Percentiles rank a stretch among this genome's conserved stretches.
Evolutionary conservation across 306 rosid species (phyloP).

Genomic region (Purshia tridentata): DNA sequence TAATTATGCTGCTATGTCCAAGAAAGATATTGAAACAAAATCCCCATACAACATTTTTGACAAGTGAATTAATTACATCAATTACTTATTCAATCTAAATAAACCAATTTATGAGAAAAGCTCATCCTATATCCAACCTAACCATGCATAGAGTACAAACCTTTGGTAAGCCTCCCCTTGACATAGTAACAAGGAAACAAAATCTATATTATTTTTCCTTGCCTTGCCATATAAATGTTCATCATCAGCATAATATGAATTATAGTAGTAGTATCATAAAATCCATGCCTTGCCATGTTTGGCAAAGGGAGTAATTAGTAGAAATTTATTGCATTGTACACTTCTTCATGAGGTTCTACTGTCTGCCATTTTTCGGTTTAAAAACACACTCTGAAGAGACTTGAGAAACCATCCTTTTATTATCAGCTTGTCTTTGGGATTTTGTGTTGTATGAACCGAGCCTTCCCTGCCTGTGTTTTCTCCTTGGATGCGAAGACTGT

Average conservation of each 20-base stretch:
- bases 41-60: neutral
- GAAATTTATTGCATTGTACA: constrained; percentile 28
- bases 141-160: constrained; percentile 29
- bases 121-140: constrained; percentile 39
- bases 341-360: constrained; percentile 15
- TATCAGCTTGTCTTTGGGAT: constrained; percentile 43
- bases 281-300: constrained; percentile 40
- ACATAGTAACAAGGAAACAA: constrained; percentile 4
- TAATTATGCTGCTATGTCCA: neutral
- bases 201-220: constrained; percentile 33
- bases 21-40: too few species aligned
- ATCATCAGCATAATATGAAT: constrained; percentile 36
- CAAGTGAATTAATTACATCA: neutral
- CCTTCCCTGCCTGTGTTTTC: constrained; percentile 55
- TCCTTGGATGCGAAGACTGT: constrained; percentile 55
- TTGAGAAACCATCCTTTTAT: constrained; percentile 50
- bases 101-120: constrained; percentile 25
- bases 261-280: neutral
- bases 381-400: constrained; percentile 36
- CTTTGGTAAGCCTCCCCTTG: constrained; percentile 50
- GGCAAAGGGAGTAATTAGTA: constrained; percentile 25
- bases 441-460: constrained; percentile 44
- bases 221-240: constrained; percentile 37
- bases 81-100: constrained; percentile 1
- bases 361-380: constrained; percentile 42